Conservation (phyloP, 2,329 filamentous ascomycete species). For the Alternaria panax region DNA sequence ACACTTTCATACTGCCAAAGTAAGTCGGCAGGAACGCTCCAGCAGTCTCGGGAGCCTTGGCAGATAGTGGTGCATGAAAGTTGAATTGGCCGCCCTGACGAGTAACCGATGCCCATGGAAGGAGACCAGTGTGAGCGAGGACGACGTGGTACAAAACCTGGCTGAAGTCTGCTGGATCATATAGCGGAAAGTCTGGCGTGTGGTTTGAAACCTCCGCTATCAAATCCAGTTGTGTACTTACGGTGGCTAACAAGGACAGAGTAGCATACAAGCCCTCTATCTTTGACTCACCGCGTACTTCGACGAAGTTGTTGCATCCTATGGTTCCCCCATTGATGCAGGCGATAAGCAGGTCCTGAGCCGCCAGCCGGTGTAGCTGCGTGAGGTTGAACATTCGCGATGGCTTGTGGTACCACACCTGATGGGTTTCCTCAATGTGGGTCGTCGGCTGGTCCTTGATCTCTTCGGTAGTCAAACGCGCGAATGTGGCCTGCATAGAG, state of each 20-base stretch:
- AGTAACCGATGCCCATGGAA: slow-evolving; percentile 23
- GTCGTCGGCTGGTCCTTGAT: not conserved
- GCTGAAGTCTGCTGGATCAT: slow-evolving; percentile 30
- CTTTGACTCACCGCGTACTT: slow-evolving; percentile 27
- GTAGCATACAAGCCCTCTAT: slow-evolving; percentile 25
- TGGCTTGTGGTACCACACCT: slow-evolving; percentile 21
- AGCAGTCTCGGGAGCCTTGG: not conserved
- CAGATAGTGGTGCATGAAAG: slow-evolving; percentile 11
- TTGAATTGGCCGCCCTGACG: slow-evolving; percentile 20
- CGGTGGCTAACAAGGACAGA: slow-evolving; percentile 14
- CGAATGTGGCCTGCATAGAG: slow-evolving; percentile 11
- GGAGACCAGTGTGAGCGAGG: slow-evolving; percentile 19
- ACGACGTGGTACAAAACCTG: slow-evolving; percentile 16
- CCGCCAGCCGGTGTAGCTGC: slow-evolving; percentile 23
- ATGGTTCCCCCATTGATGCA: slow-evolving; percentile 10
- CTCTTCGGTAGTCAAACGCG: not conserved
- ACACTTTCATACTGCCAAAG: slow-evolving; percentile 26
- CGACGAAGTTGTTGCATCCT: slow-evolving; percentile 24
- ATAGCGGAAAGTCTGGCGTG: not conserved
- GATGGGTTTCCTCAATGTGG: slow-evolving; percentile 7
- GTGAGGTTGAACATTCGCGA: slow-evolving; percentile 31
- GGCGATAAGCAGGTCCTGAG: not conserved
- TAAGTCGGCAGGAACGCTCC: slow-evolving; percentile 20
- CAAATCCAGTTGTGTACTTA: slow-evolving; percentile 13
- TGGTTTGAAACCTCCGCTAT: not conserved